Base-by-base conservation (phyloP, 331 rosid species). In the Telfairia occidentalis region DNA sequence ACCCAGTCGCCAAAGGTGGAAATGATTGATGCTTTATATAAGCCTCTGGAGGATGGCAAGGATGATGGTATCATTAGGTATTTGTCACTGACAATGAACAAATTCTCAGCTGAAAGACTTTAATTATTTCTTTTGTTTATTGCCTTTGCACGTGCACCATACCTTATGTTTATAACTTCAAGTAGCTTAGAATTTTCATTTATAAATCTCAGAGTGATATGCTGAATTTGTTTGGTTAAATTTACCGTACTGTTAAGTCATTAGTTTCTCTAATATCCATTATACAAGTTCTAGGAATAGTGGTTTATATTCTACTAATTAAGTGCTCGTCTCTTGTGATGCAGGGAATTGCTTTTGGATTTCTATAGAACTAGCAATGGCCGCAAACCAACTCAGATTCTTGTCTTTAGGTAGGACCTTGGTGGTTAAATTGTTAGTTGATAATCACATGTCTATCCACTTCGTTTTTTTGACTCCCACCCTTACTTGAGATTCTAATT, bases 31-130 rank as follows among this genome's bases (percentile, higher is more conserved):
- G 86, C 92, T 84, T 83, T 94, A 19, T 94, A 74, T 85, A 89
- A 89, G 86, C 97, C 96, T 76, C 77, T 79, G 88, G 89, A 79
- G 73, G 53, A 86, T 78, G 96, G 87, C 61, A 83, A 57, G 7
- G 97, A 91, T 81, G 96, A 86, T 81, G 98, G 98, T 63, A 94
- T 94, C 48, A 89, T 94, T 82, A 91, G 96, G 98, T 93, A 89
- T 73, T 48, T 71, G 53, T 28, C 75, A 45, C 45, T 29, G 16
- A 9, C 55, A 29, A 37, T 23, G 18, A 64, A 18, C 9, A 8
- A 69, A 4, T 65, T 11, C 15, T 23, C 32, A 65, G 30, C 24
- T 15, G 74, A 16, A 72, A 38, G 29, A 37, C 43, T 18, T 69
- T 5, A 3, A 5, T 11, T 45, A 11, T 9, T 26, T 7, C 6